Evolutionary conservation across 2,329 filamentous ascomycete species (phyloP).

Genomic region (Lasiodiplodia sp.): DNA sequence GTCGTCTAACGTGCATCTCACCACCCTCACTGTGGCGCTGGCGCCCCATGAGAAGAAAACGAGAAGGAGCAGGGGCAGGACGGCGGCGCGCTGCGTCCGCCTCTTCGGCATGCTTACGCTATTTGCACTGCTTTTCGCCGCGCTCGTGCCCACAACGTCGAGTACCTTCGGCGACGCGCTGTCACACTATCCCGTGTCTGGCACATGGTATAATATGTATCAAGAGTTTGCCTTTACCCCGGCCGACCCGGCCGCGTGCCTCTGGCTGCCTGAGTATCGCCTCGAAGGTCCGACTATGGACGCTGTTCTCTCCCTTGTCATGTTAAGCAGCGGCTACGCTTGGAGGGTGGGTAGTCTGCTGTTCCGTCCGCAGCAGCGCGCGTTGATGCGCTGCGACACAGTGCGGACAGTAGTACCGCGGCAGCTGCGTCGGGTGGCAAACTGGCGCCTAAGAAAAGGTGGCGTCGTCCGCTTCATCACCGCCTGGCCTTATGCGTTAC

Average conservation of each 20-base stretch:
- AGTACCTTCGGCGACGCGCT: background rate
- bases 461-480: background rate
- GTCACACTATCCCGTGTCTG: background rate
- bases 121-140: slow-evolving; percentile 18
- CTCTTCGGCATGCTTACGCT: slow-evolving; percentile 32
- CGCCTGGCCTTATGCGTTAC: background rate
- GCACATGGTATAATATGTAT: background rate
- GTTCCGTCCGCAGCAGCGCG: background rate
- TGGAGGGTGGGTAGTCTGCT: background rate
- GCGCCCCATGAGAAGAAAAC: background rate
- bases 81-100: slow-evolving; percentile 29
- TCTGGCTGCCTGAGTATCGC: background rate
- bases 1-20: slow-evolving; percentile 35
- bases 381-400: background rate
- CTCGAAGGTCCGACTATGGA: background rate
- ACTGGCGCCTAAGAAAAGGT: background rate
- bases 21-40: slow-evolving; percentile 33
- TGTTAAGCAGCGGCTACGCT: background rate
- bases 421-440: background rate
- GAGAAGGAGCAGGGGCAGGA: background rate
- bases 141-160: background rate
- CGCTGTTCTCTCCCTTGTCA: background rate
- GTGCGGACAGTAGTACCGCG: background rate
- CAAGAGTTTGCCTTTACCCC: background rate
- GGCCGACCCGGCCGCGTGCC: slow-evolving; percentile 1